Evolutionary conservation across 2,329 filamentous ascomycete species (phyloP).

Genomic region (Fusarium pseudocircinatum): DNA sequence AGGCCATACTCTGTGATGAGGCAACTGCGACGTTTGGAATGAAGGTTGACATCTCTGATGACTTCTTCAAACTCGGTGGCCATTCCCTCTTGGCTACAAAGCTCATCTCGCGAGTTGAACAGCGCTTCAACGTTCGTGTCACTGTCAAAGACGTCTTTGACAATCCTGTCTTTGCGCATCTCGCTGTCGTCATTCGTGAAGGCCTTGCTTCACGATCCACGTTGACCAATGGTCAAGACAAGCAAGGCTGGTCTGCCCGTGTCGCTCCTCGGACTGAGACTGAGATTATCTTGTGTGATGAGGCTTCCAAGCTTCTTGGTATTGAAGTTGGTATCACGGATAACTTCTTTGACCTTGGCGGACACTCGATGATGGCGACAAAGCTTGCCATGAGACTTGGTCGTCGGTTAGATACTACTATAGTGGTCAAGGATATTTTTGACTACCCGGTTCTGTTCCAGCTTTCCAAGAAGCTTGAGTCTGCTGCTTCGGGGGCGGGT

Average conservation of each 20-base stretch:
- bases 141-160: conserved; percentile 11
- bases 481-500: neutral
- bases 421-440: conserved; percentile 10
- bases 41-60: neutral
- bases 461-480: neutral
- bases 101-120: neutral
- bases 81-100: conserved; percentile 13
- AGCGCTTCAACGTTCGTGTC: neutral
- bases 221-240: neutral
- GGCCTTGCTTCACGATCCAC: neutral
- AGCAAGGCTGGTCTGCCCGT: neutral
- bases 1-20: neutral
- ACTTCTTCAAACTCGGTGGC: conserved; percentile 13
- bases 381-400: conserved; percentile 7
- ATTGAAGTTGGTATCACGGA: conserved; percentile 4
- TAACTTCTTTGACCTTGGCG: conserved; percentile 13
- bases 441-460: conserved; percentile 6
- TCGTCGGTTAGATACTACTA: neutral
- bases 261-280: neutral
- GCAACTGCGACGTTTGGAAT: neutral
- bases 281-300: neutral
- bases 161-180: neutral
- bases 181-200: neutral
- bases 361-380: conserved; percentile 12
- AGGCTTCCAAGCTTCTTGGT: neutral